Base-by-base conservation (phyloP, 169 alveolate genomes). In the Eimeria maxima region DNA sequence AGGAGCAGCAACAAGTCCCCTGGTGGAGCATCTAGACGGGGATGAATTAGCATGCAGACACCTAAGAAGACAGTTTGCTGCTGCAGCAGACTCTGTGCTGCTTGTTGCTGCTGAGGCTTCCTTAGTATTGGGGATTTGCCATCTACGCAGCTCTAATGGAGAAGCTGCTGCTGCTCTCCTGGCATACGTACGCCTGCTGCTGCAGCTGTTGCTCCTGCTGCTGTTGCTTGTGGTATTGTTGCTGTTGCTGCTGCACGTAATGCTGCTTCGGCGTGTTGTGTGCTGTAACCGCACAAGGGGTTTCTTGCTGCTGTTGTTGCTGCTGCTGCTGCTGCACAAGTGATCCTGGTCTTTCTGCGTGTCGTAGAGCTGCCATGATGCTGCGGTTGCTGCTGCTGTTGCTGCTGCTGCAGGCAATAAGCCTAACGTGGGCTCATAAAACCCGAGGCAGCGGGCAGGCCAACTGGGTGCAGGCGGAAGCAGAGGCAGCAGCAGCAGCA, bases 331-430 rank as follows among this genome's bases (percentile, higher is more conserved):
- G 84, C 53, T 73, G 45, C 13, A 33, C 6, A 33, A 42, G 47
- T 7, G 84, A 73, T 7, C 55, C 53, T 22, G 27, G 47, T 29
- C 4, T 18, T 50, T 7, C 84, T 29, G 11, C 44, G 8, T 50
- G 44, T 27, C 33, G 55, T 55, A 73, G 84, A 18, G 84, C 45
- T 29, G 84, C 84, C 84, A 2, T 73, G 44, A 7, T 73, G 84
- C 84, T 27, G 55, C 84, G 3, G 45, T 50, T 3, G 84, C 84
- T 73, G 84, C 84, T 27, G 55, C 84, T 73, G 45, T 50, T 3
- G 84, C 84, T 73, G 84, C 84, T 73, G 84, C 55, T 73, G 47
- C 84, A 73, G 84, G 84, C 84, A 38, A 20, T 29, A 73, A 73
- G 84, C 4, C 53, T 73, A 50, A 73, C 84, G 8, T 29, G 47